Percentiles rank a stretch among this genome's conserved stretches.
These are phyloP conservation scores for Eragrostis nindensis DNA, from an alignment of 176 grass and related monocot species.

Conservation along the genomic window DNA sequence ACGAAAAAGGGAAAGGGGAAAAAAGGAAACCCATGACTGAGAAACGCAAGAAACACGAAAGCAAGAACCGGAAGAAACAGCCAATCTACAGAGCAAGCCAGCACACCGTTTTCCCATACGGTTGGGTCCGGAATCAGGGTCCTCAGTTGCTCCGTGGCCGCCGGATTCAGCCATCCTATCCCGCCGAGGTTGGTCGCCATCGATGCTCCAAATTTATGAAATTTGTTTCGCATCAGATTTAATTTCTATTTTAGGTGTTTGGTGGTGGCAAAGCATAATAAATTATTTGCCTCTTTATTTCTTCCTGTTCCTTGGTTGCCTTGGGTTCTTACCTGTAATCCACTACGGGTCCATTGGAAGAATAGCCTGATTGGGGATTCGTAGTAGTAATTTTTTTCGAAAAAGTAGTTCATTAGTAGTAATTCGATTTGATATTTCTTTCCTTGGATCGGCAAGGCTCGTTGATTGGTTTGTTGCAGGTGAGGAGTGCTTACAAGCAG, in stretches of 20 bases:
- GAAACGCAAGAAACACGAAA: conserved; percentile 28
- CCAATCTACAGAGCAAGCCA: conserved; percentile 38
- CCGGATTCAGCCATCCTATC: too few relatives aligned
- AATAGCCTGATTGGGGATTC: too few relatives aligned
- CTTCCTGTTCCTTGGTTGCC: not conserved
- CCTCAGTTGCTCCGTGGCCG: too few relatives aligned
- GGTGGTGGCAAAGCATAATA: too few relatives aligned
- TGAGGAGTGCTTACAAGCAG: conserved; percentile 17
- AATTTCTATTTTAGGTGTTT: conserved; percentile 35
- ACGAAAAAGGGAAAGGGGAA: too few relatives aligned
- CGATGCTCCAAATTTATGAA: too few relatives aligned
- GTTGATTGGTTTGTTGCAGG: conserved; percentile 29
- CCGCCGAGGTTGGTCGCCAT: too few relatives aligned
- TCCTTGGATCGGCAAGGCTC: conserved; percentile 22
- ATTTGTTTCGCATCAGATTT: not conserved
- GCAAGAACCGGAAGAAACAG: conserved; percentile 46
- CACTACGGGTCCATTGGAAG: too few relatives aligned
- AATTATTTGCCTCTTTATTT: too few relatives aligned
- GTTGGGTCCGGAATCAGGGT: not conserved
- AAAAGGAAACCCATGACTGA: not conserved
- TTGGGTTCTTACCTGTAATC: too few relatives aligned
- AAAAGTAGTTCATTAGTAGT: not conserved
- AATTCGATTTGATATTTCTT: not conserved
- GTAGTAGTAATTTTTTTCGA: too few relatives aligned
- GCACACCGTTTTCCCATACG: conserved; percentile 45